Conservation (phyloP, 805 yeast genomes). For the Candida qinlingensis region DNA sequence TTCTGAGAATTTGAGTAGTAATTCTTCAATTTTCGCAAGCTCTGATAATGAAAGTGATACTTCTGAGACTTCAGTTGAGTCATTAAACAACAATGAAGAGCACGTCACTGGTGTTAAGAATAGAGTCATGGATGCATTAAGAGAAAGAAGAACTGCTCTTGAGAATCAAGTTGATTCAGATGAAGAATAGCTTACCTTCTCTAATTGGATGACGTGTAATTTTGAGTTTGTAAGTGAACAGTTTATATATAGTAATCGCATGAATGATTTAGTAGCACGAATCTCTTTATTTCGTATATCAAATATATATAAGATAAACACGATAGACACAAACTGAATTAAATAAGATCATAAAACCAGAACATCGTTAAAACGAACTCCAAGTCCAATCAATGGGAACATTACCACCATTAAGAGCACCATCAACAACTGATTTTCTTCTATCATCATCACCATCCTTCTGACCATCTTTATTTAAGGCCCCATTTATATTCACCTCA, state of each 20-base stretch:
- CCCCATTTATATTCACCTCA: background rate
- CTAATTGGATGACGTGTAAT: too few relatives aligned
- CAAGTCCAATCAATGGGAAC: conserved; percentile 77
- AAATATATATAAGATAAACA: background rate
- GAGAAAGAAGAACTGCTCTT: conserved; percentile 23
- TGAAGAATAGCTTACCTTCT: background rate
- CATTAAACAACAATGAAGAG: conserved; percentile 6
- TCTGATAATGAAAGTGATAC: conserved; percentile 27
- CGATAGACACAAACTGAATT: too few relatives aligned
- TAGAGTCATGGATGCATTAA: conserved; percentile 24
- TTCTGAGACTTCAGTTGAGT: conserved; percentile 26
- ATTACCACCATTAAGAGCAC: conserved; percentile 8
- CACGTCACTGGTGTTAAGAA: conserved; percentile 21
- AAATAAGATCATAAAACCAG: background rate
- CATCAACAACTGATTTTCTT: conserved; percentile 30
- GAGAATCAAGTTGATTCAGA: background rate
- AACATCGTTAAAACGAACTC: conserved; percentile 51
- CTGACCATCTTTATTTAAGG: background rate
- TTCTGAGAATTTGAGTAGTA: conserved; percentile 38
- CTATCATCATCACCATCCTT: conserved; percentile 20
- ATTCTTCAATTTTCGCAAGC: conserved; percentile 38
- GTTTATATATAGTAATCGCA: too few relatives aligned
- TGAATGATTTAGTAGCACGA: background rate
- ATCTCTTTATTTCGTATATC: background rate
- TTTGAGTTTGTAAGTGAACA: too few relatives aligned